Conservation (phyloP, 2,329 filamentous ascomycete genomes). For the Mycosphaerelloides madeirae region DNA sequence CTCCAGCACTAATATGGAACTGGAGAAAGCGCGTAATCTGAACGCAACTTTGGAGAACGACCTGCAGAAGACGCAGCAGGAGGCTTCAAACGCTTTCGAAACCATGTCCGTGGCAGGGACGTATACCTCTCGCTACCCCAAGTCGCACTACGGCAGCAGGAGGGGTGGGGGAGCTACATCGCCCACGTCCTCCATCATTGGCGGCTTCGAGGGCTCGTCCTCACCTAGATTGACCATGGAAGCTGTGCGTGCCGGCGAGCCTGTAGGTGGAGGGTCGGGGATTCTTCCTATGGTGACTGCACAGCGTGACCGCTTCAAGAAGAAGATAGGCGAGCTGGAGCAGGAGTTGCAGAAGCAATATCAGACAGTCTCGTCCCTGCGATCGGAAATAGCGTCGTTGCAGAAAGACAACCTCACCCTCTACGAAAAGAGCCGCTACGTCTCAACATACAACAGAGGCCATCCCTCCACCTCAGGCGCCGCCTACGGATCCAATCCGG, state of each 20-base stretch:
- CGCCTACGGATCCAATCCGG: constrained; percentile 60
- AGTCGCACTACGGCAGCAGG: constrained; percentile 55
- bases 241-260: constrained; percentile 59
- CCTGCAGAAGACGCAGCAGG: constrained; percentile 78
- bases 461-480: constrained; percentile 60
- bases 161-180: constrained; percentile 70
- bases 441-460: constrained; percentile 83
- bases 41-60: constrained; percentile 90
- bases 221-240: constrained; percentile 48
- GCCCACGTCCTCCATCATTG: constrained; percentile 96
- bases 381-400: constrained; percentile 83
- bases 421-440: constrained; percentile 96
- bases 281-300: constrained; percentile 98
- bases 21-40: constrained; percentile 78
- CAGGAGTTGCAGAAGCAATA: constrained; percentile 82
- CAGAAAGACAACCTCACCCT: constrained; percentile 95
- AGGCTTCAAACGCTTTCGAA: constrained; percentile 77
- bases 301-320: constrained; percentile 96
- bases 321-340: constrained; percentile 87
- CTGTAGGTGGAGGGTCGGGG: constrained; percentile 64
- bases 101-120: constrained; percentile 91
- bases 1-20: constrained; percentile 73
- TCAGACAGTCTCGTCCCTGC: constrained; percentile 73
- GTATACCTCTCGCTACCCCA: constrained; percentile 74
- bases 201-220: constrained; percentile 70